These are phyloP conservation scores for Macrophomina pseudophaseolina DNA, from an alignment of 2,329 filamentous ascomycete genomes.

Conservation along the genomic window DNA sequence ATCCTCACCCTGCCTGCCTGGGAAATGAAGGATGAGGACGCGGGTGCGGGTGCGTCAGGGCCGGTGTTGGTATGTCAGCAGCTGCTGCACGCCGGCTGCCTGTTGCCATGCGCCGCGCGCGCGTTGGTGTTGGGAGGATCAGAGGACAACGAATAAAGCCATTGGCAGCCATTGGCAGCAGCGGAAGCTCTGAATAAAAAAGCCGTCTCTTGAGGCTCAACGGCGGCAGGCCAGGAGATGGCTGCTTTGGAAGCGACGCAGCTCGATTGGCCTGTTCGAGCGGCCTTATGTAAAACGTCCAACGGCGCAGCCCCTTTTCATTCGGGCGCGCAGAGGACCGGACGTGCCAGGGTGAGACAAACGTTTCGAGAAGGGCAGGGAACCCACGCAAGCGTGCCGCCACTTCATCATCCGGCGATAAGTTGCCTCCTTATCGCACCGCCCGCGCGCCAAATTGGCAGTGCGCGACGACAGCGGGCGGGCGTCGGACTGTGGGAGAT, in stretches of 20 bases:
- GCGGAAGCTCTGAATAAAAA: constrained; percentile 12
- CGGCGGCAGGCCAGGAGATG: not conserved
- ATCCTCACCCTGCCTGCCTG: constrained; percentile 19
- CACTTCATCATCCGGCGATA: constrained; percentile 27
- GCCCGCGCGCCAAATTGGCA: constrained; percentile 14
- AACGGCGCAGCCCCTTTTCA: constrained; percentile 25
- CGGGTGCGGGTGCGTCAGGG: not conserved
- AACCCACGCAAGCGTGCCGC: constrained; percentile 22
- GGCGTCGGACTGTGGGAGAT: constrained; percentile 5
- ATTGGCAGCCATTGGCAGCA: not conserved
- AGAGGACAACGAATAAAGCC: not conserved
- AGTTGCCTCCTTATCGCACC: constrained; percentile 23
- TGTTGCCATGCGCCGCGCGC: not conserved
- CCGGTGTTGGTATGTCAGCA: constrained; percentile 8
- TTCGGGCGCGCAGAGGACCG: constrained; percentile 12
- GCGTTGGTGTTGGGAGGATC: constrained; percentile 2
- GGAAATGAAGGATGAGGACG: constrained; percentile 24
- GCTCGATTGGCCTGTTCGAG: constrained; percentile 17
- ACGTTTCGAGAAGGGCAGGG: constrained; percentile 25
- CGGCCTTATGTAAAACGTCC: constrained; percentile 25
- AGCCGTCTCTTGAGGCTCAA: constrained; percentile 9
- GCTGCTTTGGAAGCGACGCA: not conserved
- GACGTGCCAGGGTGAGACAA: constrained; percentile 20
- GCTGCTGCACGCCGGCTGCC: not conserved
- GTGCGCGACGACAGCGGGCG: constrained; percentile 7